Conservation (phyloP, 768 basidiomycete species). For the Crucibulum laeve region DNA sequence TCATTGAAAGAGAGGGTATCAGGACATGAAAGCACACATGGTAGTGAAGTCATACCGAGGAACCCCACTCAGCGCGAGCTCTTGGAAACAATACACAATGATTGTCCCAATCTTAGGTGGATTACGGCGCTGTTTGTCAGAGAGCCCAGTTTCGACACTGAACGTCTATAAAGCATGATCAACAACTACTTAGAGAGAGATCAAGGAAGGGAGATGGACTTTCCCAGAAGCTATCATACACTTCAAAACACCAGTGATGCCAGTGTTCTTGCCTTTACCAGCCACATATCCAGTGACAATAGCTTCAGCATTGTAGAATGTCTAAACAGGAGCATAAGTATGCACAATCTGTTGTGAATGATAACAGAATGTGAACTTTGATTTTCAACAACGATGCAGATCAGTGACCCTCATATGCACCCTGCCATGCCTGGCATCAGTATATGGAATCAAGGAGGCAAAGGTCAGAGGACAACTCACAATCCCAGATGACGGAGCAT, state of each 20-base stretch:
- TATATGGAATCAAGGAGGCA: conserved; percentile 1
- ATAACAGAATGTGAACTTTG: conserved; percentile 28
- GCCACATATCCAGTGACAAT: conserved; percentile 53
- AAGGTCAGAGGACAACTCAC: conserved; percentile 21
- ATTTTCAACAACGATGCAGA: conserved; percentile 50
- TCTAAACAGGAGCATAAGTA: conserved; percentile 18
- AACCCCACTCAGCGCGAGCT: conserved; percentile 50
- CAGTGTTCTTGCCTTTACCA: conserved; percentile 47
- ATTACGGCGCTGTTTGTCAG: conserved; percentile 46
- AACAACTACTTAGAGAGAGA: neutral
- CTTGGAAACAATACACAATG: conserved; percentile 57
- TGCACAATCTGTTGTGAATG: neutral
- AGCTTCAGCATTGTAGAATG: conserved; percentile 60
- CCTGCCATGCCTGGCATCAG: no score
- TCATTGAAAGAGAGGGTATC: neutral
- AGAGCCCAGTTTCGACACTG: conserved; percentile 52
- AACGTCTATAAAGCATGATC: conserved; percentile 33
- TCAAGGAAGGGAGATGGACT: conserved; percentile 29
- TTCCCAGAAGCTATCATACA: conserved; percentile 61
- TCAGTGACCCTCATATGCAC: conserved; percentile 45
- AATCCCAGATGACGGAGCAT: conserved; percentile 52
- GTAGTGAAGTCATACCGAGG: conserved; percentile 35
- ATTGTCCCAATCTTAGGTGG: conserved; percentile 55
- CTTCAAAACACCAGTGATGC: conserved; percentile 43
- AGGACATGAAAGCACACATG: neutral